A percentile compares a stretch with the other conserved stretches of the same genome.
Conservation (phyloP, 805 yeast genomes). For the Vanderwaltozyma polyspora region DNA sequence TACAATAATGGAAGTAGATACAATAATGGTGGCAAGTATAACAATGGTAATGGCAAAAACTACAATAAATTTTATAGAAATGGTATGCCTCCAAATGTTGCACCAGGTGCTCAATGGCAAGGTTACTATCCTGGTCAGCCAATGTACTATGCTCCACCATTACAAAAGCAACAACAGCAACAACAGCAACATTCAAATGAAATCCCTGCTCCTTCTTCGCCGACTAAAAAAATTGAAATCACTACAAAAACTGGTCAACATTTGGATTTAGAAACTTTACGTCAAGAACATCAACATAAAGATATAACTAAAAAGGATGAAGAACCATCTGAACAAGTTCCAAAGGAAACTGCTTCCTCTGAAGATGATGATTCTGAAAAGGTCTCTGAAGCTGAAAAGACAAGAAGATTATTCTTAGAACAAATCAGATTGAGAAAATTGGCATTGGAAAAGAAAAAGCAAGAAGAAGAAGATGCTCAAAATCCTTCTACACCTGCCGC, state of each 20-base stretch:
- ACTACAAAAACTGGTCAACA: slow-evolving; percentile 27
- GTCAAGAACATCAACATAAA: too few species aligned
- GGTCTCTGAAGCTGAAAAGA: slow-evolving; percentile 19
- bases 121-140: slow-evolving; percentile 3
- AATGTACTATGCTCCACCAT: slow-evolving; percentile 1
- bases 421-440: slow-evolving; percentile 24
- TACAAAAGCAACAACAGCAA: neutral
- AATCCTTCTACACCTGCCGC: slow-evolving; percentile 2
- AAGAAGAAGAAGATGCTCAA: slow-evolving; percentile 4
- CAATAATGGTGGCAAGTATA: neutral
- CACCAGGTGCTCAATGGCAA: slow-evolving; percentile 4
- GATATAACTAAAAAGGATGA: slow-evolving; percentile 5
- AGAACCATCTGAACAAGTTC: slow-evolving; percentile 2
- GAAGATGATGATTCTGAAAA: slow-evolving; percentile 4
- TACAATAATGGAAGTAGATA: neutral
- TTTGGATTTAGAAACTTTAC: slow-evolving; percentile 19
- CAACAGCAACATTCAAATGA: neutral
- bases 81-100: slow-evolving; percentile 1
- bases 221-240: slow-evolving; percentile 21
- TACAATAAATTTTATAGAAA: slow-evolving; percentile 1
- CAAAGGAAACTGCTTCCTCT: slow-evolving; percentile 1
- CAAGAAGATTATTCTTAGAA: slow-evolving; percentile 24
- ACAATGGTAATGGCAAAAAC: slow-evolving; percentile 43
- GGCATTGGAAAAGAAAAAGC: slow-evolving; percentile 22
- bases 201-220: slow-evolving; percentile 6